Percentiles rank a stretch among this genome's conserved stretches.
These are phyloP conservation scores for Aaosphaeria arxii DNA, from an alignment of 2,329 filamentous ascomycete genomes.

Conservation along the genomic window DNA sequence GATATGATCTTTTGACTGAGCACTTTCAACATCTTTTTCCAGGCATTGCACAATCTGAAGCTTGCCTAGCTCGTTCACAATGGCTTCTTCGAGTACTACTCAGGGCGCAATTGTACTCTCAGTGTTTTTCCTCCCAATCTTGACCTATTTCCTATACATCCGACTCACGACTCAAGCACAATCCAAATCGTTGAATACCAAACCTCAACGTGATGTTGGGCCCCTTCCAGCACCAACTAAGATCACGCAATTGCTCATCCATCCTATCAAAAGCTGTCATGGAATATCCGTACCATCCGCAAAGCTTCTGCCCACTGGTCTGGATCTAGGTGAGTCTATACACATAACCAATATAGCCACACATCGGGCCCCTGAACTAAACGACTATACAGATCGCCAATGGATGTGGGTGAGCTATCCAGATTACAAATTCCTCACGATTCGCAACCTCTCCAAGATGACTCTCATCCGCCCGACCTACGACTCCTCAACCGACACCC, in stretches of 20 bases:
- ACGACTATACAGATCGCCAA: constrained; percentile 46
- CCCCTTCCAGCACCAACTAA: constrained; percentile 38
- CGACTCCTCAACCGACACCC: constrained; percentile 41
- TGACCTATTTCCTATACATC: neutral
- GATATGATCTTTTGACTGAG: too few species aligned
- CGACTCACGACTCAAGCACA: neutral
- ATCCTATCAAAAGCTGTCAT: constrained; percentile 66
- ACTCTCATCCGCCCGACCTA: constrained; percentile 59
- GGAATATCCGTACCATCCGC: constrained; percentile 55
- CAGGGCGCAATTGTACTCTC: constrained; percentile 22
- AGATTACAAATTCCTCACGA: constrained; percentile 58
- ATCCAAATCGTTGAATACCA: too few species aligned
- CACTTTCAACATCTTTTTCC: too few species aligned
- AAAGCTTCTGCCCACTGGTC: constrained; percentile 53
- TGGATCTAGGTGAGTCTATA: constrained; percentile 47
- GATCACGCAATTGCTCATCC: constrained; percentile 53
- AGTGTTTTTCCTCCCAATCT: constrained; percentile 18
- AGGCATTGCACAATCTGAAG: too few species aligned
- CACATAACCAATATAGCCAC: too few species aligned
- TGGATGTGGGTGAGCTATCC: constrained; percentile 64
- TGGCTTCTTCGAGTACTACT: constrained; percentile 21
- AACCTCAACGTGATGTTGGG: constrained; percentile 6
- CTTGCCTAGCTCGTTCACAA: constrained; percentile 2
- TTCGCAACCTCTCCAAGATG: constrained; percentile 60
- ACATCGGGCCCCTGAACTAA: too few species aligned